Base-by-base conservation (phyloP, 805 yeast species). In the Tetrapisispora nanseiensis region DNA sequence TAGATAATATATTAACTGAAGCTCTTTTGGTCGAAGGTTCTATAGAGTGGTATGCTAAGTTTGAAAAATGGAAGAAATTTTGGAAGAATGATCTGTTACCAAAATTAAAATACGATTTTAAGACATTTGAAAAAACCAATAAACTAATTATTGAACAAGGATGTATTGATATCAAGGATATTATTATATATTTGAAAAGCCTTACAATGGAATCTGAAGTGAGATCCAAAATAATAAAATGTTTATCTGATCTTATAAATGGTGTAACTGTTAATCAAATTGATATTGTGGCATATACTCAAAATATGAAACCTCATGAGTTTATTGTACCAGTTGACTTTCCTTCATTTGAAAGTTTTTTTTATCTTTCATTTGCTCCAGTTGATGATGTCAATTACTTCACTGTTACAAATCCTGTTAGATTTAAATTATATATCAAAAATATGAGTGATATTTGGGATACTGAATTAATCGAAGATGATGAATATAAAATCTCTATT, bases 401-500 rank as follows among this genome's bases (percentile, higher is more conserved):
- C 13, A 33, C 45, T 22, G 45, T 56, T 0, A 63, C 63, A 4
- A 44, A 31, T 4, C 51, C 58, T 8, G 34, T 52, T 16, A 37
- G 47, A 19, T 55, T 51, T 23, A 35, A 40, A 3, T 42, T 59
- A 5, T 26, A 27, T 7, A 41, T 56, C 6, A 45, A 45, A 27
- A 51, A 55, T 39, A 21, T 56, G 23, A 47, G 51, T 15, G 31
- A 34, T 5, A 42, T 41, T 33, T 60, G 63, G 65, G 47, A 6
- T 13, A 22, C 12, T 18, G 26, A 31, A 2, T 5, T 27, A 18
- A 10, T 10, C 20, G 26, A 29, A 12, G 43, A 31, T 4, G 26
- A 27, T 24, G 32, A 29, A 29, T 76, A 73, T 51, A 67, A 68
- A 39, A 63, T 77, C 30, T 74, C 72, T 15, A 53, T 83, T 1